phyloP scores from a whole-genome alignment of 2,329 filamentous ascomycete species.

The Botryotinia calthae region DNA sequence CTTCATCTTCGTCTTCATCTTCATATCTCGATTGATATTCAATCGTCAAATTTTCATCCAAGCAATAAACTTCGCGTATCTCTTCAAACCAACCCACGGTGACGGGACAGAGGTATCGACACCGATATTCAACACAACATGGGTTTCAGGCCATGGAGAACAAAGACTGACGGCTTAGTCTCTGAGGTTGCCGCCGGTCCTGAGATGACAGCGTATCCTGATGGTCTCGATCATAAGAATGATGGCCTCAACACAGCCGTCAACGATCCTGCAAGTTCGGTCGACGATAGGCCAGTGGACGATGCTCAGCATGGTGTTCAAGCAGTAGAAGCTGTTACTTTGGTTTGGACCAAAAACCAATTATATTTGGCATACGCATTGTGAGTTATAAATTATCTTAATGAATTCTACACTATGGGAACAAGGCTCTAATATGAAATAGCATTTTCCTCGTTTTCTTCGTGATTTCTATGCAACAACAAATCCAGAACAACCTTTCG shows the following conservation, averaged over 20 bases:
- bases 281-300: conserved; percentile 20
- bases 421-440: not conserved
- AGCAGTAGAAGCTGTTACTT: conserved; percentile 33
- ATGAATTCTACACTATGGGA: not conserved
- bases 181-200: conserved; percentile 7
- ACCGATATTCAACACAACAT: not conserved
- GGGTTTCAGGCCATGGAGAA: conserved; percentile 5
- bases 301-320: conserved; percentile 31
- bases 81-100: not conserved
- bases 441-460: conserved; percentile 35
- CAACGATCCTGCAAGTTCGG: not conserved
- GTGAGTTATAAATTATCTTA: conserved; percentile 16
- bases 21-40: not conserved
- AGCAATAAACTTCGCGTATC: not conserved
- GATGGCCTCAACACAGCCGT: not conserved
- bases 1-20: not conserved
- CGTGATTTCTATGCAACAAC: conserved; percentile 33
- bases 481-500: conserved; percentile 28
- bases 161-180: conserved; percentile 7
- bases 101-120: not conserved
- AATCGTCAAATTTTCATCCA: not conserved
- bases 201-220: not conserved
- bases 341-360: conserved; percentile 33
- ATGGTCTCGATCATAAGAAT: conserved; percentile 11
- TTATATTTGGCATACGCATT: conserved; percentile 32